These are phyloP conservation scores for Heteromeles arbutifolia DNA, from an alignment of 306 rosid species.

Conservation along the genomic window DNA sequence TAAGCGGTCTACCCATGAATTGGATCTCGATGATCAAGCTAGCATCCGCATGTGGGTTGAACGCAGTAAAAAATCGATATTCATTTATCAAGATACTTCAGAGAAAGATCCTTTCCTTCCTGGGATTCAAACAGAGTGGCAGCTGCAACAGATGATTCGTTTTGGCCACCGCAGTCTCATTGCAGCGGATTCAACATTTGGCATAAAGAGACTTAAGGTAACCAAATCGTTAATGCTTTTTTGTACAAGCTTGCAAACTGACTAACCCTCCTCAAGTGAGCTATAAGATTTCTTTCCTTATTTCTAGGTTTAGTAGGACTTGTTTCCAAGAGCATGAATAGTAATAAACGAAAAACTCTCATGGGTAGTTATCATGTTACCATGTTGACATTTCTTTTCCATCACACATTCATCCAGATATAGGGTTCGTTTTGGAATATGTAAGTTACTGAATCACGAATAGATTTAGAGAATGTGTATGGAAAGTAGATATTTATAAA, in stretches of 20 bases:
- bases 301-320: background rate
- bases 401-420: too few relatives aligned
- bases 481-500: constrained; percentile 15
- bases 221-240: constrained; percentile 1
- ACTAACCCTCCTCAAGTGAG: background rate
- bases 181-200: constrained; percentile 86
- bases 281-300: background rate
- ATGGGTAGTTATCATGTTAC: background rate
- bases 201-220: constrained; percentile 89
- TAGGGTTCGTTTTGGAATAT: background rate
- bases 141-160: constrained; percentile 85
- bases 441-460: background rate
- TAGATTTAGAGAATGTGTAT: background rate
- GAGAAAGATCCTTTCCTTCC: constrained; percentile 75
- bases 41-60: constrained; percentile 94
- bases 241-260: background rate
- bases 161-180: constrained; percentile 83
- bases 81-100: constrained; percentile 76
- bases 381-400: background rate
- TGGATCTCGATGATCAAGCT: constrained; percentile 94
- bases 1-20: constrained; percentile 83
- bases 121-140: constrained; percentile 99
- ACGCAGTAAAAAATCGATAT: constrained; percentile 70
- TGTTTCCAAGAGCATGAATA: background rate
- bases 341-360: background rate